Percentiles rank a stretch among this genome's conserved stretches.
Conservation (phyloP, 495 filamentous ascomycete genomes). For the Penicillium salamii region DNA sequence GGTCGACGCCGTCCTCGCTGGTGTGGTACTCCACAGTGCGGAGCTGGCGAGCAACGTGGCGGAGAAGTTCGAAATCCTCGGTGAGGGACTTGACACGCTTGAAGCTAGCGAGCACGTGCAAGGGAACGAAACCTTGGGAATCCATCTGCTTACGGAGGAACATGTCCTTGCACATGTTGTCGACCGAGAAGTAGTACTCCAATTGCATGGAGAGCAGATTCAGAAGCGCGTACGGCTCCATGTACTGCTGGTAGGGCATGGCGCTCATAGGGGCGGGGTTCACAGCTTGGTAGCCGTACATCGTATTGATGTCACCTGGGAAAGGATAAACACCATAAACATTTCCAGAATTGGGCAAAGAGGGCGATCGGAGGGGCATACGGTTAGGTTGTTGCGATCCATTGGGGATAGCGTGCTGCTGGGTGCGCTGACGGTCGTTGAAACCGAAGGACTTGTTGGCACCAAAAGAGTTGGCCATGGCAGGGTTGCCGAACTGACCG, state of each 20-base stretch:
- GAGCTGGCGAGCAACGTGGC: conserved; percentile 68
- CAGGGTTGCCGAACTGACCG: conserved; percentile 47
- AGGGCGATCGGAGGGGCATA: conserved; percentile 48
- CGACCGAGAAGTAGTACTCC: conserved; percentile 90
- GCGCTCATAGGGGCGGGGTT: conserved; percentile 59
- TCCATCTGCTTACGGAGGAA: conserved; percentile 92
- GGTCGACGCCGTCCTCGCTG: conserved; percentile 71
- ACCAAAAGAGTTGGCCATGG: conserved; percentile 37
- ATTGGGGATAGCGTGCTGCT: conserved; percentile 32
- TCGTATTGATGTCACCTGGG: conserved; percentile 40
- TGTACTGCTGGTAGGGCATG: conserved; percentile 58
- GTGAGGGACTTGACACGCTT: conserved; percentile 77
- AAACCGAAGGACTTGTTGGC: conserved; percentile 38
- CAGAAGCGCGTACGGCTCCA: conserved; percentile 55
- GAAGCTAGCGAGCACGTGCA: conserved; percentile 75
- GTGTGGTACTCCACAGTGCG: conserved; percentile 65
- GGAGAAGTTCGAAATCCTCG: conserved; percentile 68
- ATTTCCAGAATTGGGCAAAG: conserved; percentile 39
- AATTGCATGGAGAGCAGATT: conserved; percentile 67
- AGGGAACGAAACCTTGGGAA: conserved; percentile 82
- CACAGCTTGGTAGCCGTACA: conserved; percentile 50
- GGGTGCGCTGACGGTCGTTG: conserved; percentile 42
- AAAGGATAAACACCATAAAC: conserved; percentile 39
- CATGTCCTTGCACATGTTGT: conserved; percentile 93
- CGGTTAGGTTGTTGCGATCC: conserved; percentile 38